Evolutionary conservation across 768 basidiomycete species (phyloP).

Genomic region (Tulasnella sp.): DNA sequence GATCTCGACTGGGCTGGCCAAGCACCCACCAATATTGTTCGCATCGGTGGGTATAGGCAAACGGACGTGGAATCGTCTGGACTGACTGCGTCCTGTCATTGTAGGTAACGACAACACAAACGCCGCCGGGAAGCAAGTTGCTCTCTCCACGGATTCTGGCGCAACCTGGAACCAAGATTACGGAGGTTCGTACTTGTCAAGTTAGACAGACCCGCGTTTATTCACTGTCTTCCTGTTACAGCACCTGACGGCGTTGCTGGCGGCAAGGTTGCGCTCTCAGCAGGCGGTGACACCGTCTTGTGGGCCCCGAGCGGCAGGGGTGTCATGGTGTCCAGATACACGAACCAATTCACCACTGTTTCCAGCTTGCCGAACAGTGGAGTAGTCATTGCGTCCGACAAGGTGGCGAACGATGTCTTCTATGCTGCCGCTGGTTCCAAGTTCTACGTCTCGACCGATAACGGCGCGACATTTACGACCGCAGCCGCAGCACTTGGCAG

Average conservation of each 20-base stretch:
- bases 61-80: conserved; percentile 35
- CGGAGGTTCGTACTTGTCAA: conserved; percentile 33
- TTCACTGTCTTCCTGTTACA: conserved; percentile 16
- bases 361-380: conserved; percentile 40
- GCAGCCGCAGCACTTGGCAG: conserved; percentile 34
- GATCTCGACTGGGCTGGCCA: conserved; percentile 47
- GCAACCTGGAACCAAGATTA: conserved; percentile 44
- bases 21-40: conserved; percentile 38
- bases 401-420: conserved; percentile 34
- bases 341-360: conserved; percentile 38
- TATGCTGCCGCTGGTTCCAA: conserved; percentile 43
- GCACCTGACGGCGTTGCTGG: conserved; percentile 26
- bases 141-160: conserved; percentile 43
- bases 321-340: conserved; percentile 41
- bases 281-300: conserved; percentile 44
- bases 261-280: conserved; percentile 34
- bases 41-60: conserved; percentile 30
- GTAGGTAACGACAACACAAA: conserved; percentile 14
- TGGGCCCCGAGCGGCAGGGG: conserved; percentile 38
- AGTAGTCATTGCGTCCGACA: conserved; percentile 47
- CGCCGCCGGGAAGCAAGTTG: conserved; percentile 42
- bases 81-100: conserved; percentile 5
- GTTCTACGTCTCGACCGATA: conserved; percentile 50
- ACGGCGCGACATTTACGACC: conserved; percentile 39
- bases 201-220: background rate